These are phyloP conservation scores for Kluyveromyces sp. DNA, from an alignment of 1,139 yeast species.

Conservation along the genomic window DNA sequence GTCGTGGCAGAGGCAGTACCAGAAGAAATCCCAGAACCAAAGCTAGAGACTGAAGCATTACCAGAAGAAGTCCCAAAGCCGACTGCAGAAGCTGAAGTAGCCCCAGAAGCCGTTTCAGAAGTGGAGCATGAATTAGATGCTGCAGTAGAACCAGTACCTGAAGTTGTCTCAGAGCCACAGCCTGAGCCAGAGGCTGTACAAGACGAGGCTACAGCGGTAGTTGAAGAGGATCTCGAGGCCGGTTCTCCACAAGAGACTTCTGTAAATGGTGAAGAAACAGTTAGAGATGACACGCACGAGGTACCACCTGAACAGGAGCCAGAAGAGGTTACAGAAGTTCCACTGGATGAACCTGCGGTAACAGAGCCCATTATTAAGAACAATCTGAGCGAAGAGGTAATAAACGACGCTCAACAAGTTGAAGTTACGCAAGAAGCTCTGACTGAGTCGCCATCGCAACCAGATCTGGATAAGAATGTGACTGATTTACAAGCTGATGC, in stretches of 20 bases:
- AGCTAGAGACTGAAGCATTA: conserved; percentile 4
- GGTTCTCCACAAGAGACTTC: no score
- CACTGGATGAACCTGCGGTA: background rate
- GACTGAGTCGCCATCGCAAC: background rate
- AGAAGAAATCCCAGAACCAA: conserved; percentile 10
- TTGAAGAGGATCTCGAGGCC: no score
- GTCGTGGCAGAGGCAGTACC: conserved; percentile 3
- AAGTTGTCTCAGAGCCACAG: background rate
- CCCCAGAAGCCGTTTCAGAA: conserved; percentile 10
- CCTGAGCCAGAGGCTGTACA: conserved; percentile 1
- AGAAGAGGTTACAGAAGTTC: background rate
- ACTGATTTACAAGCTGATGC: background rate
- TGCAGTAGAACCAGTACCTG: conserved; percentile 11
- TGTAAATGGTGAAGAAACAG: no score
- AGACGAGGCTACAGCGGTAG: conserved; percentile 3
- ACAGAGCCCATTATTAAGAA: background rate
- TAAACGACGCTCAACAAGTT: background rate
- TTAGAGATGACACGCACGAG: no score
- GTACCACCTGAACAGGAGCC: conserved; percentile 2
- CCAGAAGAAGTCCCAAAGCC: conserved; percentile 1
- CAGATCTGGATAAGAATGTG: background rate
- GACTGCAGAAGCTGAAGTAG: conserved; percentile 6
- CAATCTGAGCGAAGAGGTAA: background rate
- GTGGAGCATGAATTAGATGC: no score
- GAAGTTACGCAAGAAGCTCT: background rate